Evolutionary conservation across 192 early-diverging fungal genomes (phyloP), one percentile per base, ranked within the genome.

Genomic region (Gaertneriomyces semiglobifer): DNA sequence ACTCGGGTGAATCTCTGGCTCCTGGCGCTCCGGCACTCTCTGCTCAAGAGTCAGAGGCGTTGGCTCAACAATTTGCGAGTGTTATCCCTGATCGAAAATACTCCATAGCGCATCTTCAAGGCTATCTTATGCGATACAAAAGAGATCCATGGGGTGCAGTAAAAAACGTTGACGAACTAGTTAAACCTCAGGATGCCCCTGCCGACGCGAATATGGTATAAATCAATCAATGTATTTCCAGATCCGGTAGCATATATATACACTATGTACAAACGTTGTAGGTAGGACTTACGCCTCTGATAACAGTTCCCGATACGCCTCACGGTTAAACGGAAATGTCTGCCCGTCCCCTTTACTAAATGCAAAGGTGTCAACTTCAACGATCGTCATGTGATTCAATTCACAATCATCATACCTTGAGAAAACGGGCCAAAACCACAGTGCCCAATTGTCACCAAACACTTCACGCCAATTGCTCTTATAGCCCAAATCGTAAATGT

Each of bases 101-200:
- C 38, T 92, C 89, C 74, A 89, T 91, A 11, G 95, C 95, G 0
- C 87, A 87, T 60, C 71, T 98, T 33, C 95, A 98, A 78, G 95
- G 95, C 5, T 93, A 94, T 75, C 94, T 98, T 84, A 91, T 96
- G 33, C 77, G 84, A 39, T 86, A 84, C 62, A 92, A 91, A 66
- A 83, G 89, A 59, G 72, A 81, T 50, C 68, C 72, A 16, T 5
- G 54, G 53, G 59, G 43, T 12, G 76, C 76, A 14, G 47, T 71
- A 20, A 11, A 65, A 18, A 50, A 69, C 14, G 63, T 69, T 14
- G 71, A 53, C 11, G 64, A 47, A 19, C 52, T 72, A 9, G 44
- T 72, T 8, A 16, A 40, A 2, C 25, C 25, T 33, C 25, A 2
- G 25, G 25, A 33, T 33, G 25, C 25, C 25, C 0, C 25, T 33